Evolutionary conservation across 495 filamentous ascomycete species (phyloP).

Genomic region (Neurospora tetraspora): DNA sequence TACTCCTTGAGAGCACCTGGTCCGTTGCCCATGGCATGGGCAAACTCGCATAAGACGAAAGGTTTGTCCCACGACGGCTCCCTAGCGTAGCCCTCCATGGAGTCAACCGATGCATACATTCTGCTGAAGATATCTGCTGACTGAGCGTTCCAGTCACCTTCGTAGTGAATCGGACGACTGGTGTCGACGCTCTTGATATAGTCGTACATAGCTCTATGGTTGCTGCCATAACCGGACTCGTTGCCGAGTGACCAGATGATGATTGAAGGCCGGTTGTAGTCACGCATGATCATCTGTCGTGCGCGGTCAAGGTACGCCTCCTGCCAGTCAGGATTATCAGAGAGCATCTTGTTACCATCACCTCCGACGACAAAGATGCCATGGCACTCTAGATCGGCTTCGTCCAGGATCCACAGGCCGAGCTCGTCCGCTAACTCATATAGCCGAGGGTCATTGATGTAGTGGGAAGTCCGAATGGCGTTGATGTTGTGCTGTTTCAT

Average conservation of each 20-base stretch:
- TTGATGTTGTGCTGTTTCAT: conserved; percentile 66
- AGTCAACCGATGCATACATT: conserved; percentile 53
- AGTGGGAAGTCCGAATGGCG: conserved; percentile 55
- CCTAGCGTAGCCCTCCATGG: conserved; percentile 32
- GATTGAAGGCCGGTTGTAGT: conserved; percentile 57
- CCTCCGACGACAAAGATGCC: conserved; percentile 48
- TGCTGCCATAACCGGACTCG: conserved; percentile 60
- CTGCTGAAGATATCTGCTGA: conserved; percentile 55
- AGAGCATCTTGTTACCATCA: conserved; percentile 39
- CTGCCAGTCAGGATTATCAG: conserved; percentile 59
- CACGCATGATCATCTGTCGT: conserved; percentile 52
- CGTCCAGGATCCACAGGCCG: conserved; percentile 62
- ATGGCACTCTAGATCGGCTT: conserved; percentile 66
- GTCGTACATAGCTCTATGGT: conserved; percentile 57
- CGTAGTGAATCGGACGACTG: conserved; percentile 57
- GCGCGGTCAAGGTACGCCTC: conserved; percentile 63
- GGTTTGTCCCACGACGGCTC: conserved; percentile 40
- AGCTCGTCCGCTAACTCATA: conserved; percentile 59
- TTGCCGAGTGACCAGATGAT: conserved; percentile 70
- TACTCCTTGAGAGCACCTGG: conserved; percentile 61
- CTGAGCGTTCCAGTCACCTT: conserved; percentile 49
- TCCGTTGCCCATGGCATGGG: conserved; percentile 68
- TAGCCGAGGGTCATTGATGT: conserved; percentile 49
- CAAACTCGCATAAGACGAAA: conserved; percentile 59
- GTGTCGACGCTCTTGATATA: conserved; percentile 48